Percentiles rank a stretch among this genome's conserved stretches.
These are phyloP conservation scores for Hericium alpestre DNA, from an alignment of 768 basidiomycete species.

Conservation along the genomic window DNA sequence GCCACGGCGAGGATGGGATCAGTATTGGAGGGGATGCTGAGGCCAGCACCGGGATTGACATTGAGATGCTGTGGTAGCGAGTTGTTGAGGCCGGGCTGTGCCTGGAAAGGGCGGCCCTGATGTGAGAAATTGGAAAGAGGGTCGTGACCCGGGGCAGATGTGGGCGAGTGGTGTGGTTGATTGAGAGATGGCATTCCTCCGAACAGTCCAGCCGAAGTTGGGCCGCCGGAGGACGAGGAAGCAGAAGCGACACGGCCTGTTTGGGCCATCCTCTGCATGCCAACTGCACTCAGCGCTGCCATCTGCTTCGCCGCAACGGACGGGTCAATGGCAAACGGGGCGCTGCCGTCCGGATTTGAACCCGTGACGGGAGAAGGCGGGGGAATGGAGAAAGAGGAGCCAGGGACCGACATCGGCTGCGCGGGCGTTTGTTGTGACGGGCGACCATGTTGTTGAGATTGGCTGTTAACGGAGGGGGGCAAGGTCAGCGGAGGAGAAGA, in stretches of 20 bases:
- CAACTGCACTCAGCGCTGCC: constrained; percentile 61
- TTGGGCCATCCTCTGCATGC: constrained; percentile 45
- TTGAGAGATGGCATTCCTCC: constrained; percentile 39
- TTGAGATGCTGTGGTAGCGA: constrained; percentile 34
- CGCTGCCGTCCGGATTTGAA: background rate
- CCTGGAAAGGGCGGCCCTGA: constrained; percentile 11
- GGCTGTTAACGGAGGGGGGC: constrained; percentile 1
- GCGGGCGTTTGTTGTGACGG: background rate
- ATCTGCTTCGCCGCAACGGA: constrained; percentile 69
- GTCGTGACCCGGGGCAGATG: constrained; percentile 17
- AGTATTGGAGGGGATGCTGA: constrained; percentile 5
- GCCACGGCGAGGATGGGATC: constrained; percentile 18
- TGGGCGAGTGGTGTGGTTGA: constrained; percentile 7
- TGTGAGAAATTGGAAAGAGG: constrained; percentile 15
- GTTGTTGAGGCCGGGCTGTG: constrained; percentile 4
- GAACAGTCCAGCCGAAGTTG: constrained; percentile 56
- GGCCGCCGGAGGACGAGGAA: constrained; percentile 35
- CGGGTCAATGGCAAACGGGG: constrained; percentile 39
- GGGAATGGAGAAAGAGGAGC: background rate
- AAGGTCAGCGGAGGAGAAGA: background rate
- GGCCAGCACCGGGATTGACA: constrained; percentile 3
- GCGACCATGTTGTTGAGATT: background rate
- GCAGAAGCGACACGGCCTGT: constrained; percentile 11
- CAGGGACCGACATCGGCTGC: background rate
- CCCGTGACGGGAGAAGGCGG: background rate